Conservation (phyloP, 306 rosid species). For the Vigna hirtella region DNA sequence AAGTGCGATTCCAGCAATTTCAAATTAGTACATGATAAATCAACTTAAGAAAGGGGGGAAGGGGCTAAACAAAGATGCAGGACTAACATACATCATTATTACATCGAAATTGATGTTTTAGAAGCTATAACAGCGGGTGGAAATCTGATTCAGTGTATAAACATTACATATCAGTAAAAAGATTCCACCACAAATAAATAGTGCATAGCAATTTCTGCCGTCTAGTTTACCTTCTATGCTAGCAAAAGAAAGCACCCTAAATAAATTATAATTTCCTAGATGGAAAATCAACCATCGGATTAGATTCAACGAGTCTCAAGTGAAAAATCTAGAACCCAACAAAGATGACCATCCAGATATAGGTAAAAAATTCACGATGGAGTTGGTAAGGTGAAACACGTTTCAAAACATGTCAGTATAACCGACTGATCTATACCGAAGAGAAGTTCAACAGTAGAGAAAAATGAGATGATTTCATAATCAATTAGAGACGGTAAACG, state of each 20-base stretch:
- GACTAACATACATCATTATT: constrained; percentile 16
- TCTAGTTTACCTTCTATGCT: constrained; percentile 26
- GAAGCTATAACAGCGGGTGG: not conserved
- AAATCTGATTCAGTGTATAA: not conserved
- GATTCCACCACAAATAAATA: not conserved
- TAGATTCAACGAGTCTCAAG: constrained; percentile 14
- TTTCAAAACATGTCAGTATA: constrained; percentile 24
- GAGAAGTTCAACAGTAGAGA: not conserved
- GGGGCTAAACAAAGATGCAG: not conserved
- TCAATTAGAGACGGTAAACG: not conserved
- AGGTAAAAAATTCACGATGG: not conserved
- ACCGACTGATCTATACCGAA: constrained; percentile 9
- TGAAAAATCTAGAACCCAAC: constrained; percentile 13
- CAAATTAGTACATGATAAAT: not conserved
- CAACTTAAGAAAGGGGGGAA: not conserved
- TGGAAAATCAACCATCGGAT: not conserved
- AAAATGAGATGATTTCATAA: not conserved
- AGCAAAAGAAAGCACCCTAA: not conserved
- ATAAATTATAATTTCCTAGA: not conserved
- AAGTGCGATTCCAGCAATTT: not conserved
- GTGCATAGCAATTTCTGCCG: not conserved
- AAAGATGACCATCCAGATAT: constrained; percentile 9
- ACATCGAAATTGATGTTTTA: not conserved
- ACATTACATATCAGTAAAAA: too few species aligned
- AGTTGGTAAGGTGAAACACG: constrained; percentile 23